phyloP scores from a whole-genome alignment of 1,284 basidiomycete genomes.

The Mrakiaceae sp. region DNA sequence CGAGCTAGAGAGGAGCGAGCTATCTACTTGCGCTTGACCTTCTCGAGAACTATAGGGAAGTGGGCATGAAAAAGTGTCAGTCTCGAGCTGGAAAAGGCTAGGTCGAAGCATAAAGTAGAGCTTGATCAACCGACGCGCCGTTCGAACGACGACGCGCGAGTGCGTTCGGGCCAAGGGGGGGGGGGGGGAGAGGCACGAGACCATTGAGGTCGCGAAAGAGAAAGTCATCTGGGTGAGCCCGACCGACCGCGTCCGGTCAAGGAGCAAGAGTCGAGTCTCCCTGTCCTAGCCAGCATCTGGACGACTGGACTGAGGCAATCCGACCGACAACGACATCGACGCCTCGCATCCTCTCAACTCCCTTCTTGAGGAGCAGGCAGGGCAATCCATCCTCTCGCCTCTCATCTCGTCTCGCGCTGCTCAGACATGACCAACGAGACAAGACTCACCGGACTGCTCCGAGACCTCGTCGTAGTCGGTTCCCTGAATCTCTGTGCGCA shows the following conservation, averaged over 20 bases:
- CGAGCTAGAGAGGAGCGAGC: not conserved
- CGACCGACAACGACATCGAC: too few relatives aligned
- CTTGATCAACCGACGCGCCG: not conserved
- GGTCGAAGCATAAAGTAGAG: not conserved
- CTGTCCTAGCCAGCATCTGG: too few relatives aligned
- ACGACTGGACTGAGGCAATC: too few relatives aligned
- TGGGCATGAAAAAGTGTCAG: not conserved
- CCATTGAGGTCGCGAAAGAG: not conserved
- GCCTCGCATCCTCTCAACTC: too few relatives aligned
- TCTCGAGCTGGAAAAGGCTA: not conserved
- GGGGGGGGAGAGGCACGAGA: not conserved
- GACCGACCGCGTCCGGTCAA: too few relatives aligned
- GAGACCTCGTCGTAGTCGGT: constrained; percentile 71
- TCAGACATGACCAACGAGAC: not conserved
- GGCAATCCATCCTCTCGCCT: not conserved
- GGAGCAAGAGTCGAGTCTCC: too few relatives aligned
- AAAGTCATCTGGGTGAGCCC: not conserved
- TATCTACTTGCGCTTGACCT: constrained; percentile 15
- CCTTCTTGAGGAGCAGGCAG: too few relatives aligned
- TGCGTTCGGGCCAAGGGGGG: not conserved
- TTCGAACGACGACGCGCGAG: too few relatives aligned
- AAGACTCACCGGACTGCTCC: constrained; percentile 57
- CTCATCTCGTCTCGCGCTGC: not conserved
- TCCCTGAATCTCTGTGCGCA: constrained; percentile 62
- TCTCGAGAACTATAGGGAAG: constrained; percentile 8